Evolutionary conservation across 495 filamentous ascomycete genomes (phyloP), one percentile per base, ranked within the genome.

Genomic region (Arthonia radiata): DNA sequence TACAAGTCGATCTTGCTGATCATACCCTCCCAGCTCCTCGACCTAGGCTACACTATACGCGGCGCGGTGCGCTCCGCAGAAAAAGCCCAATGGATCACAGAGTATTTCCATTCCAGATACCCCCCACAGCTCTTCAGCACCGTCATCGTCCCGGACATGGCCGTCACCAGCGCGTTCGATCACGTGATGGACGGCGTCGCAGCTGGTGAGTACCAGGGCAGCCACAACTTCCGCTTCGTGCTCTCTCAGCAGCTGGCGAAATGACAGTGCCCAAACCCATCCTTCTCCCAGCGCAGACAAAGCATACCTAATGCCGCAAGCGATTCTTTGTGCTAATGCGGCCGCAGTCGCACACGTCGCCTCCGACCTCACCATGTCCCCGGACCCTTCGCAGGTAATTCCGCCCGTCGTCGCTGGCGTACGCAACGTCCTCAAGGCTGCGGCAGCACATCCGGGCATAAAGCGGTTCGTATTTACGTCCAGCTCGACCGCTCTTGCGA

Each of bases 331-430:
- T 21, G 5, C 18, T 5, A 42, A 40, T 14, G 45, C 42, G 0
- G 45, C 36, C 4, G 32, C 32, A n/a, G 32, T 54, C 18, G 15
- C 49, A 3, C 38, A 41, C 22, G 24, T 29, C 2, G 43, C 37
- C 0, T 35, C 42, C 13, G 26, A 41, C 5, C 25, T 37, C 13
- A 40, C 47, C 10, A 42, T 40, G 13, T 30, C 40, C 29, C 28
- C 41, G 2, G 46, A 59, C 29, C 50, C 53, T 5, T 38, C 52
- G 11, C 31, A 47, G 6, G 53, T 59, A 2, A 54, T 67, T 25
- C 46, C 56, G 0, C 30, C 23, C 4, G 45, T 45, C 10, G 35
- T 64, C 12, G 31, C 35, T 4, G 54, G 49, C 4, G 39, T 49
- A 2, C 24, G 43, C 1, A 50, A 48, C 27, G 31, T 53, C 5